A percentile compares a stretch with the other conserved stretches of the same genome.
Conservation (phyloP, 2,329 filamentous ascomycete species). For the Chrysoporthe austroafricana region DNA sequence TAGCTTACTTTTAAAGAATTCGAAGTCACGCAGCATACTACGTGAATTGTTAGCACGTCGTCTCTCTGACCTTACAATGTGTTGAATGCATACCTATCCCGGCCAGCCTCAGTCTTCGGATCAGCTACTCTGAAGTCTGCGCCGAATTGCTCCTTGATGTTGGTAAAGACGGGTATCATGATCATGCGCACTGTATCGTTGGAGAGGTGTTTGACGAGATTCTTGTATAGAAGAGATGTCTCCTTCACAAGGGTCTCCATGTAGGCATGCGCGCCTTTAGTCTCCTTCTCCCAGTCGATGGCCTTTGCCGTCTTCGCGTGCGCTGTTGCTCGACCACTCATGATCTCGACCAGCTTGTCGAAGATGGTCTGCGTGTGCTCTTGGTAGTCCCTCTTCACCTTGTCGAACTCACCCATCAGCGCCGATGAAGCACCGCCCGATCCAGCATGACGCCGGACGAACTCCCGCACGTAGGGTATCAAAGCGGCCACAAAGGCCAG, state of each 20-base stretch:
- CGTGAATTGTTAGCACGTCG: constrained; percentile 10
- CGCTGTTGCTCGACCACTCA: constrained; percentile 74
- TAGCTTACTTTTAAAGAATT: constrained; percentile 72
- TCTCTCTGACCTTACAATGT: neutral
- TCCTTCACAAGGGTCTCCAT: constrained; percentile 90
- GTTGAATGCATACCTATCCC: constrained; percentile 64
- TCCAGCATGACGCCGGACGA: constrained; percentile 75
- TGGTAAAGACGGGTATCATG: constrained; percentile 82
- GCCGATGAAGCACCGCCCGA: constrained; percentile 55
- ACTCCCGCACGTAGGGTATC: constrained; percentile 89
- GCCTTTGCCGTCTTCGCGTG: constrained; percentile 77
- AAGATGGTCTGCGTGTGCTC: constrained; percentile 91
- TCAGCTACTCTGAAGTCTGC: constrained; percentile 68
- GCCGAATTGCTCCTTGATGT: constrained; percentile 79
- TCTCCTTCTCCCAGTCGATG: constrained; percentile 66
- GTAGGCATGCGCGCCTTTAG: constrained; percentile 63
- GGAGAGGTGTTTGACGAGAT: constrained; percentile 79
- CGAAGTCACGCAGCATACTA: constrained; percentile 77
- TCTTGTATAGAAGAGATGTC: constrained; percentile 81
- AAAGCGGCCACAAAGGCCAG: constrained; percentile 85
- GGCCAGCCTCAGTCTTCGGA: constrained; percentile 68
- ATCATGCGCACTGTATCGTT: constrained; percentile 79
- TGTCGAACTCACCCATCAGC: constrained; percentile 85
- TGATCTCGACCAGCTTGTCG: constrained; percentile 91
- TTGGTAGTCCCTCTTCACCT: constrained; percentile 78